Evolutionary conservation across 768 basidiomycete species (phyloP), one percentile per base, ranked within the genome.

Genomic region (Crassisporium funariophilum): DNA sequence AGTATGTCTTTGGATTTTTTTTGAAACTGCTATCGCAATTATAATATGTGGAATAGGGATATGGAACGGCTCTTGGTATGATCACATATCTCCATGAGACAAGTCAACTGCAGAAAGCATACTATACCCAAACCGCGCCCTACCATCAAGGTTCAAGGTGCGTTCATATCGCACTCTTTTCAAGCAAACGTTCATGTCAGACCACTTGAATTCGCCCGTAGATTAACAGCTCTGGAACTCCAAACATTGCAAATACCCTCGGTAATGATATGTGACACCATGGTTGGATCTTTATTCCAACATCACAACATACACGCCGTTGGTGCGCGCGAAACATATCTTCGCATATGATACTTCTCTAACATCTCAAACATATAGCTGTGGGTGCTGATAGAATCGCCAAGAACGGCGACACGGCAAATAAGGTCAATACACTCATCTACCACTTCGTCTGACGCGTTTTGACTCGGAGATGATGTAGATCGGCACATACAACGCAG

Each of bases 401-500:
- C 2, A 79, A 72, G 62, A 98, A 98, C 59, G 95, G 95, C 4
- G 95, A 98, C 69, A 98, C 95, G 1, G 95, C 95, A 12, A 98
- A 98, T 76, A 98, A 98, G 75, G 77, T 70, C 11, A 29, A 60
- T 38, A 35, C 19, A 36, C 15, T 13, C 16, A 22, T 39, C n/a
- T 45, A 44, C 16, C 29, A 43, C 21, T n/a, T 29, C 16, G 25
- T 23, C 37, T 35, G 9, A 16, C 42, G 22, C 25, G 27, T 31
- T 42, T 19, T n/a, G 10, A 3, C 10, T 31, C 5, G 5, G 11
- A 31, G n/a, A 31, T 2, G 41, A 43, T 43, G 17, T 52, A 77
- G 74, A 88, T 98, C 61, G 94, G 94, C 40, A 97, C 95, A 0
- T 98, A 95, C 72, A 95, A 98, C 58, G 93, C 95, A 13, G 93